phyloP scores from a whole-genome alignment of 805 yeast species.

The Lachancea sp. region DNA sequence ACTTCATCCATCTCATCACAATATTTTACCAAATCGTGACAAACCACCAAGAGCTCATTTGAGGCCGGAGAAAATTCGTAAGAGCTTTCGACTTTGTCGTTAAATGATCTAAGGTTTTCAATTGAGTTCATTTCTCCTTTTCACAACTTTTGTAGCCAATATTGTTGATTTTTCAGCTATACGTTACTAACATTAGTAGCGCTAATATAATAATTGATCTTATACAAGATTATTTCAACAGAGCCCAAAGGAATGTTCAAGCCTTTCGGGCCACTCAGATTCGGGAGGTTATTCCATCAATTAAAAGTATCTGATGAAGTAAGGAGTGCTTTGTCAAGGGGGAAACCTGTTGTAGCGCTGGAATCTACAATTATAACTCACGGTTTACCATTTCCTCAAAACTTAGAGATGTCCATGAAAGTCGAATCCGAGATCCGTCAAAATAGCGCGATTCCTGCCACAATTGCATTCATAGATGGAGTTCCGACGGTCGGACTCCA shows the following conservation, averaged over 20 bases:
- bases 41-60: neutral
- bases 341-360: conserved; percentile 68
- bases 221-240: no score
- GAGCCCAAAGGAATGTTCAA: no score
- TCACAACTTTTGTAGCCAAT: no score
- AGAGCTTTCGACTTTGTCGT: neutral
- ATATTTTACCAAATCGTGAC: neutral
- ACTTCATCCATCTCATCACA: neutral
- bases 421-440: conserved; percentile 59
- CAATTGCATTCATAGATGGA: conserved; percentile 73
- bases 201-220: no score
- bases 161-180: no score
- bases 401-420: conserved; percentile 60
- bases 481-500: conserved; percentile 62
- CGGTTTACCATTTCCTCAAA: conserved; percentile 79
- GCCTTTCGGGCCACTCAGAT: neutral
- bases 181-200: no score
- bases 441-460: conserved; percentile 74
- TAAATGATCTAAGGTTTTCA: neutral
- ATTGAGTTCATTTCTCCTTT: neutral
- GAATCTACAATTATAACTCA: conserved; percentile 88
- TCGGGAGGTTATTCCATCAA: conserved; percentile 1
- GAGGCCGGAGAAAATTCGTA: neutral
- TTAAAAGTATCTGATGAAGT: conserved; percentile 44
- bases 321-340: conserved; percentile 49